These are phyloP conservation scores for Diversispora epigaea DNA, from an alignment of 192 early-diverging fungal genomes.

Conservation along the genomic window DNA sequence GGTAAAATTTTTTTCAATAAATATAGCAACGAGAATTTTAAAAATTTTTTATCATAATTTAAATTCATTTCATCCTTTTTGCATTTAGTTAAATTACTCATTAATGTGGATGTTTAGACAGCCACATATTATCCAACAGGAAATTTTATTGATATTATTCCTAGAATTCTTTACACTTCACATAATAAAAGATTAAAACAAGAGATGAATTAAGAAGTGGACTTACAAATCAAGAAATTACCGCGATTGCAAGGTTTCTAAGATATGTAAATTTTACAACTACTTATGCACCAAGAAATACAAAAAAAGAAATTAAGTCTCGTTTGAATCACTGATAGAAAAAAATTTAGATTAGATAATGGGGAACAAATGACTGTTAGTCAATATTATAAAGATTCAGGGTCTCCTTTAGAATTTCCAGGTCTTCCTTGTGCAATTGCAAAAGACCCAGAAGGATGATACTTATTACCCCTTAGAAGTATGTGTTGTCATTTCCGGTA, in stretches of 20 bases:
- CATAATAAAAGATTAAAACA: background rate
- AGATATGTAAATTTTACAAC: background rate
- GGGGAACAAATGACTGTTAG: background rate
- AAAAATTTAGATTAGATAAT: background rate
- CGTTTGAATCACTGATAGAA: background rate
- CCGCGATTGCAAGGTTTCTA: background rate
- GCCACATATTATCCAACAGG: background rate
- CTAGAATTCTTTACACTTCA: slow-evolving; percentile 58
- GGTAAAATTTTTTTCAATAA: background rate
- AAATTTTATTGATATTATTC: slow-evolving; percentile 63
- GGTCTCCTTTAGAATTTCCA: background rate
- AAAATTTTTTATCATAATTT: too few species aligned
- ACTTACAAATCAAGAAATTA: background rate
- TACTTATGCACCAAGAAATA: background rate
- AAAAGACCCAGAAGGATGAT: slow-evolving; percentile 45
- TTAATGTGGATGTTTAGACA: background rate
- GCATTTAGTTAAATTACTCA: background rate
- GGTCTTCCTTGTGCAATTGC: slow-evolving; percentile 38
- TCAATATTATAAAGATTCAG: background rate
- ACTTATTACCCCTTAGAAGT: slow-evolving; percentile 83
- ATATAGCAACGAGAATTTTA: too few species aligned
- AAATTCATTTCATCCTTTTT: too few species aligned
- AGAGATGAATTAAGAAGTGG: background rate
- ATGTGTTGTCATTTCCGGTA: slow-evolving; percentile 77
- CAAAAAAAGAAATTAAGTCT: background rate